phyloP scores from a whole-genome alignment of 257 asterid species.

The Dorcoceras hygrometricum region DNA sequence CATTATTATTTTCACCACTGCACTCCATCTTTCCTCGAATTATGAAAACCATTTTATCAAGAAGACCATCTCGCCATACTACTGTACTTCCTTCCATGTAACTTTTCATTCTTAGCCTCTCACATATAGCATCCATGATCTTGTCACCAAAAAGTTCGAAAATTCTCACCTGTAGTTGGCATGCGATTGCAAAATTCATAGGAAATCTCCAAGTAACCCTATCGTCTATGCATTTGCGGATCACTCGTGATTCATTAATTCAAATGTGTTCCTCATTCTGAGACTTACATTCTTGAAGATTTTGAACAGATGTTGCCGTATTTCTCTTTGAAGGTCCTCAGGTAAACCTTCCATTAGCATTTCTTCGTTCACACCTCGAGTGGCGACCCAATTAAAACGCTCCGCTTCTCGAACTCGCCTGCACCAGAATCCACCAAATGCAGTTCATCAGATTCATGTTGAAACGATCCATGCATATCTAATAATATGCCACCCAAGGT shows the following conservation, averaged over 20 bases:
- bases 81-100: slow-evolving; percentile 73
- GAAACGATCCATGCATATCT: too few relatives aligned
- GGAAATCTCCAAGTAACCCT: background rate
- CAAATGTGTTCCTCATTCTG: background rate
- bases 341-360: slow-evolving; percentile 80
- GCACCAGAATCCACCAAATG: slow-evolving; percentile 19
- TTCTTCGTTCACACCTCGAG: slow-evolving; percentile 88
- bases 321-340: slow-evolving; percentile 85
- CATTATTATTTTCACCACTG: slow-evolving; percentile 50
- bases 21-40: slow-evolving; percentile 81
- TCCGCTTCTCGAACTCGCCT: slow-evolving; percentile 83
- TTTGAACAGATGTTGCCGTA: slow-evolving; percentile 83
- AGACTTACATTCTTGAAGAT: slow-evolving; percentile 68
- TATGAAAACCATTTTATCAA: slow-evolving; percentile 86
- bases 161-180: slow-evolving; percentile 60
- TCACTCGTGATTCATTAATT: too few relatives aligned
- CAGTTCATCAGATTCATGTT: background rate
- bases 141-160: slow-evolving; percentile 79
- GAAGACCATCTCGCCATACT: slow-evolving; percentile 56
- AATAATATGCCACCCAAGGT: too few relatives aligned
- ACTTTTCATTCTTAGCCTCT: slow-evolving; percentile 74
- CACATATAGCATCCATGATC: slow-evolving; percentile 78
- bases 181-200: background rate
- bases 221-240: too few relatives aligned
- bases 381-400: slow-evolving; percentile 88